Percentiles rank a stretch among this genome's conserved stretches.
These are phyloP conservation scores for Oryza rufipogon DNA, from an alignment of 176 grass and related monocot genomes.

Conservation along the genomic window DNA sequence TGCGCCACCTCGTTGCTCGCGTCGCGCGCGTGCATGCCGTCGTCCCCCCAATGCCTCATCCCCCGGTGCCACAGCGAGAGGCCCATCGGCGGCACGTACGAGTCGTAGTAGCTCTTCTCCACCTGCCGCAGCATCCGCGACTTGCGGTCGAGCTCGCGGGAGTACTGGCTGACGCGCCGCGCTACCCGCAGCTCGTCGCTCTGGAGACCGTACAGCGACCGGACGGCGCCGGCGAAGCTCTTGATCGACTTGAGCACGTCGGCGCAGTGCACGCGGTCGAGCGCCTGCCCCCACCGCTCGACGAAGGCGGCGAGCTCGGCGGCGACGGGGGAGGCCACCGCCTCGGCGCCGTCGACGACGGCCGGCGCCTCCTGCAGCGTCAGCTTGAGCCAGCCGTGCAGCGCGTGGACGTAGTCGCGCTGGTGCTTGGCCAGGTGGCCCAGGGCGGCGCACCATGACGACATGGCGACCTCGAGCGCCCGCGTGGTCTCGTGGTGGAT, in stretches of 20 bases:
- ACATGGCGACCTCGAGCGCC: conserved; percentile 64
- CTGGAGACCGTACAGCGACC: conserved; percentile 57
- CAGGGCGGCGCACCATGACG: conserved; percentile 55
- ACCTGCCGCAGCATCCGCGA: conserved; percentile 56
- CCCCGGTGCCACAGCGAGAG: conserved; percentile 44
- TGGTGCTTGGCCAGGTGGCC: conserved; percentile 56
- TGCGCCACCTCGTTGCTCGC: conserved; percentile 46
- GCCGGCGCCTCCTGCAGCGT: conserved; percentile 41
- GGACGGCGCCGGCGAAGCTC: conserved; percentile 44
- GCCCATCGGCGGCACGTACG: conserved; percentile 40
- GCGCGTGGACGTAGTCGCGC: conserved; percentile 55
- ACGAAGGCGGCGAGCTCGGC: conserved; percentile 58
- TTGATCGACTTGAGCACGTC: conserved; percentile 56
- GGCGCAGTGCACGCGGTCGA: conserved; percentile 52
- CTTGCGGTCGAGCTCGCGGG: conserved; percentile 68
- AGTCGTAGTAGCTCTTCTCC: conserved; percentile 76
- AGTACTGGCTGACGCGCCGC: conserved; percentile 35
- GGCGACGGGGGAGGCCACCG: conserved; percentile 35
- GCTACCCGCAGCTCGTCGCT: conserved; percentile 61
- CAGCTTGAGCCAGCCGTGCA: conserved; percentile 63
- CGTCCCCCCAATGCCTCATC: conserved; percentile 38
- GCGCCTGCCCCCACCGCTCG: conserved; percentile 59
- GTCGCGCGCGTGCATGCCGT: conserved; percentile 42
- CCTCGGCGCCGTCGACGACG: neutral
- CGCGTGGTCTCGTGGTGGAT: conserved; percentile 65